These are phyloP conservation scores for Epichloe gansuensis DNA, from an alignment of 2,329 filamentous ascomycete species.

Conservation along the genomic window DNA sequence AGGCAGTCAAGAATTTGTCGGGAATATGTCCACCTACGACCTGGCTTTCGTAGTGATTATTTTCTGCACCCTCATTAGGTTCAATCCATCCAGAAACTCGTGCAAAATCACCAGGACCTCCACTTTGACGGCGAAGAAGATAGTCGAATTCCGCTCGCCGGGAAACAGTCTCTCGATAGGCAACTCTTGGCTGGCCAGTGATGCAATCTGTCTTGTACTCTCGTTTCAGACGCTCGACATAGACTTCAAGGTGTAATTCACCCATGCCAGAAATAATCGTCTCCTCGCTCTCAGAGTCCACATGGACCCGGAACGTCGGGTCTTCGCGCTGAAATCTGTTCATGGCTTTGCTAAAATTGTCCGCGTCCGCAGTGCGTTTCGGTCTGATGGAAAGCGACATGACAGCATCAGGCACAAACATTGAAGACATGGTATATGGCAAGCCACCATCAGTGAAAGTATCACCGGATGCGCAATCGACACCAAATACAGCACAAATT, in stretches of 20 bases:
- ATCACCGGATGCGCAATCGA: conserved; percentile 94
- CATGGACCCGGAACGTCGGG: conserved; percentile 89
- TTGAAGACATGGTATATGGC: conserved; percentile 92
- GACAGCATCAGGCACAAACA: conserved; percentile 96
- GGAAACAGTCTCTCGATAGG: conserved; percentile 89
- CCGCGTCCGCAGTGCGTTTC: conserved; percentile 80
- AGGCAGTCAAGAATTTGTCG: conserved; percentile 91
- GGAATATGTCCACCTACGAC: conserved; percentile 83
- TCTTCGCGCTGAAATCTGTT: conserved; percentile 97
- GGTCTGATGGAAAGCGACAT: conserved; percentile 97
- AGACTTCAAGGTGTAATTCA: conserved; percentile 92
- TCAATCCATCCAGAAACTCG: conserved; percentile 88
- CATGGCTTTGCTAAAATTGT: conserved; percentile 97
- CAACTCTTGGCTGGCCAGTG: conserved; percentile 93
- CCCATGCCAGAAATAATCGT: conserved; percentile 99
- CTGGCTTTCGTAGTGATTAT: conserved; percentile 77
- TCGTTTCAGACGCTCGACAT: conserved; percentile 89
- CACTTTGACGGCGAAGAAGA: conserved; percentile 87
- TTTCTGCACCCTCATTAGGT: conserved; percentile 58
- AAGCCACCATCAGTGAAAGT: conserved; percentile 92
- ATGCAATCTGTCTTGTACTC: conserved; percentile 95
- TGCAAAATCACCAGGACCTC: conserved; percentile 90
- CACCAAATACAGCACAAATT: conserved; percentile 96
- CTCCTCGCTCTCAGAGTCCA: conserved; percentile 85
- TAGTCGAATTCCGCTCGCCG: conserved; percentile 77